These are phyloP conservation scores for Collybia nuda DNA, from an alignment of 768 basidiomycete species.

Conservation along the genomic window DNA sequence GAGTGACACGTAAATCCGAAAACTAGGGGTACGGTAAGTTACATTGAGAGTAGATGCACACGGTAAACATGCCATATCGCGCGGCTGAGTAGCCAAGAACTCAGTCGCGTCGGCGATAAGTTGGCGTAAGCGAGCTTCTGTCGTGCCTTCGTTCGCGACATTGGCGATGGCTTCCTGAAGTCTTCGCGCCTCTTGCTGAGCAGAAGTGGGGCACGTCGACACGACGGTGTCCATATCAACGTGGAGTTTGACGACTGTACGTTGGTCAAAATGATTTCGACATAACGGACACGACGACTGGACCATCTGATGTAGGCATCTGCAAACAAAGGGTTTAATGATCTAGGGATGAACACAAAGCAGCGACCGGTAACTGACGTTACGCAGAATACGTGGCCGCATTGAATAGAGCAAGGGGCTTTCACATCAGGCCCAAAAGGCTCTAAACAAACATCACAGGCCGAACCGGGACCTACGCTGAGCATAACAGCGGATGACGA, in stretches of 20 bases:
- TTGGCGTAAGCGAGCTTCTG: slow-evolving; percentile 46
- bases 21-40: slow-evolving; percentile 32
- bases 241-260: slow-evolving; percentile 54
- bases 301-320: slow-evolving; percentile 2
- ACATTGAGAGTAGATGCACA: slow-evolving; percentile 1
- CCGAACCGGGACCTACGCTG: slow-evolving; percentile 60
- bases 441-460: slow-evolving; percentile 78
- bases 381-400: slow-evolving; percentile 73
- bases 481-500: slow-evolving; percentile 50
- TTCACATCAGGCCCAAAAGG: slow-evolving; percentile 50
- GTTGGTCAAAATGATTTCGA: slow-evolving; percentile 48
- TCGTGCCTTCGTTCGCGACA: slow-evolving; percentile 56
- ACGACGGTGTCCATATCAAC: slow-evolving; percentile 45
- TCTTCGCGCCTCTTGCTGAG: slow-evolving; percentile 45
- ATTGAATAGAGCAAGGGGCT: slow-evolving; percentile 63
- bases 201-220: slow-evolving; percentile 21
- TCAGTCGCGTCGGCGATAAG: slow-evolving; percentile 50
- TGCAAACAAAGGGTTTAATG: slow-evolving; percentile 6
- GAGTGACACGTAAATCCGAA: slow-evolving; percentile 47
- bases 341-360: not conserved
- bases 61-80: slow-evolving; percentile 39
- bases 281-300: slow-evolving; percentile 57
- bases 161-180: slow-evolving; percentile 53
- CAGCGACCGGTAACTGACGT: slow-evolving; percentile 25
- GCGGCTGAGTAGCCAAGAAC: slow-evolving; percentile 46